A percentile compares a stretch with the other conserved stretches of the same genome.
Conservation (phyloP, 345 rosid species). For the Acer saccharum region DNA sequence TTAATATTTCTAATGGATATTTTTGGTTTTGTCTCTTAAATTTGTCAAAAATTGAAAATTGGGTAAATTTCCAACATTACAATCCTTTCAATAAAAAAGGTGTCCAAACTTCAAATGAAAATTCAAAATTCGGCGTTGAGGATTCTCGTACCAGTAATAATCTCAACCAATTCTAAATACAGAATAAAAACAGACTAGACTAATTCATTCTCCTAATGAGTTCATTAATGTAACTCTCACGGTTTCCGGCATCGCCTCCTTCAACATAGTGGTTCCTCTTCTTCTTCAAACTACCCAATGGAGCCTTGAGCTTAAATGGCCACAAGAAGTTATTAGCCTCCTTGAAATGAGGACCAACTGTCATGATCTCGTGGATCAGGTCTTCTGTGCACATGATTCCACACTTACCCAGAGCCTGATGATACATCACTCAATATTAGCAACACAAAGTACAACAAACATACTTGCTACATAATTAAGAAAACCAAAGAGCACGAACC, state of each 20-base stretch:
- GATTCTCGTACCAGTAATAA: too few species aligned
- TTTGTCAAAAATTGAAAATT: too few species aligned
- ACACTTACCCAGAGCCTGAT: constrained; percentile 61
- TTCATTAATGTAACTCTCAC: constrained; percentile 72
- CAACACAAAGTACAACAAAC: not conserved
- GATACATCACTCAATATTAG: not conserved
- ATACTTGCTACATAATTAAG: not conserved
- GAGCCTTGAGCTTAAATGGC: constrained; percentile 84
- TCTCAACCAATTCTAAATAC: too few species aligned
- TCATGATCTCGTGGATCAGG: constrained; percentile 83
- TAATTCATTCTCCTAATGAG: constrained; percentile 85
- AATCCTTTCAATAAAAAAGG: too few species aligned
- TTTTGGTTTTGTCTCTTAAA: too few species aligned
- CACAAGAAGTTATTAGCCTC: constrained; percentile 87
- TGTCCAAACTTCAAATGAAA: too few species aligned
- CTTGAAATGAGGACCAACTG: constrained; percentile 84
- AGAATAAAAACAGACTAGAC: not conserved
- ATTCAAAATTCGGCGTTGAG: too few species aligned
- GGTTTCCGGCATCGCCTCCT: constrained; percentile 91
- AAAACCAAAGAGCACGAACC: constrained; percentile 32
- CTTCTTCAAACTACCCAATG: constrained; percentile 76
- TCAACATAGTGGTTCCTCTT: constrained; percentile 87
- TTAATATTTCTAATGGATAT: too few species aligned
- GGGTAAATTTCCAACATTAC: too few species aligned
- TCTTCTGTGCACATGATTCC: constrained; percentile 77